Base-by-base conservation (phyloP, 352 stramenopile genomes). In the Blastocystis sp. region DNA sequence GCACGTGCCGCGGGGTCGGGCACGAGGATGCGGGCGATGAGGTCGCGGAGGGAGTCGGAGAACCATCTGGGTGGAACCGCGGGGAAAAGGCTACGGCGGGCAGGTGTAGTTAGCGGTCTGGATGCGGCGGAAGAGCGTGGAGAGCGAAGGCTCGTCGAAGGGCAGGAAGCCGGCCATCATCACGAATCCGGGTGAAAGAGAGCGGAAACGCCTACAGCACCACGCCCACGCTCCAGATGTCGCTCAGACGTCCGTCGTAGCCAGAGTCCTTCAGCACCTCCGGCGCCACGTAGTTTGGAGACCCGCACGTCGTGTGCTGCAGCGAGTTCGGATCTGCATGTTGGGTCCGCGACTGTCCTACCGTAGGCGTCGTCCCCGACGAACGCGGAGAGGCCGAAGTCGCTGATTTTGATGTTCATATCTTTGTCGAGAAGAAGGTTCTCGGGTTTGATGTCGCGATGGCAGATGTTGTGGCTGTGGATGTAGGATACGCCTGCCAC, bases 181-280 rank as follows among this genome's bases (percentile, higher is more conserved):
- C 44, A 94, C 92, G 63, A 87, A 72, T 65, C 86, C 75, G 78
- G 71, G 32, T 64, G 16, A 71, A 32, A 49, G 11, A 27, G 1
- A 40, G 24, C 3, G 42, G 42, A 84, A 14, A 65, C 16, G 94
- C 92, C 88, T 98, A 99, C 42, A 99, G 90, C 81, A 99, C 98
- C 21, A 99, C 96, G 64, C 96, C 96, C 84, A 96, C 96, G 49
- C 92, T 97, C 96, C 96, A 99, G 29, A 98, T 94, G 89, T 96
- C 91, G 11, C 92, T 92, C 71, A 93, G 93, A n/a, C 89, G 91
- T n/a, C 92, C 92, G 87, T 94, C 91, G 88, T 98, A 98, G 34
- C 94, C 94, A 87, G 94, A 94, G 88, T 97, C 93, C 1, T 93
- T 92, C 40, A 97, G 90, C 61, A 97, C 93, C 88, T 97, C 92